Evolutionary conservation across 371 early-diverging fungal genomes (phyloP), one percentile per base, ranked within the genome.

Genomic region (Rhizopus sp.): DNA sequence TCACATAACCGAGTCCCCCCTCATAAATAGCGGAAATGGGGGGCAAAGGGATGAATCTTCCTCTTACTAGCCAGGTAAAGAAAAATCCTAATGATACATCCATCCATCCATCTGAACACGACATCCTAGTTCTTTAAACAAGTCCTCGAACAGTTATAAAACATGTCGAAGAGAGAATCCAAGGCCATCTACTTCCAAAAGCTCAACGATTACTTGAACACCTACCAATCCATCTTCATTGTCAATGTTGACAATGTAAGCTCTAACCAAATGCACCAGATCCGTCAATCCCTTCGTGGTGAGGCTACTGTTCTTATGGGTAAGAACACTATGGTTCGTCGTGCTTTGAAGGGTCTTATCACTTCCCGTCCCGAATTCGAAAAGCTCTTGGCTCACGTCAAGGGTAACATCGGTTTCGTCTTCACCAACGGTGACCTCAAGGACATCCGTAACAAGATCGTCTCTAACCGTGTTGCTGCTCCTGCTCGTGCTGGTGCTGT

Each of bases 321-420:
- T 72, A 99, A 99, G 93, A 99, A 99, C 96, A 99, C 99, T 79
- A 96, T 97, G 93, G 97, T 99, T 56, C 97, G 97, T 73, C 90
- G 93, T 78, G 98, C 94, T 57, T 86, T 99, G 66, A 87, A 91
- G 75, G 85, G 85, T 65, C 69, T 93, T 63, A 64, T 89, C 62
- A 51, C 63, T 57, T 92, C 92, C 68, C 84, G 92, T 82, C 95
- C 97, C 70, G 82, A 90, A 68, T 92, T 86, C 81, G 93, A 95
- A 74, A 85, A 89, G 79, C 84, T 97, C 53, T 69, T 93, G 60
- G 87, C 89, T 63, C 83, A 86, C 65, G 87, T 98, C 77, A 84
- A 81, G 62, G 99, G 99, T 69, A 99, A 99, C 90, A 84, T 99
- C 69, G 99, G 97, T 81, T 95, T 99, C 85, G 95, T 99, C 64